These are phyloP conservation scores for Ceratobasidium sp. DNA, from an alignment of 1,284 basidiomycete genomes.

Conservation along the genomic window DNA sequence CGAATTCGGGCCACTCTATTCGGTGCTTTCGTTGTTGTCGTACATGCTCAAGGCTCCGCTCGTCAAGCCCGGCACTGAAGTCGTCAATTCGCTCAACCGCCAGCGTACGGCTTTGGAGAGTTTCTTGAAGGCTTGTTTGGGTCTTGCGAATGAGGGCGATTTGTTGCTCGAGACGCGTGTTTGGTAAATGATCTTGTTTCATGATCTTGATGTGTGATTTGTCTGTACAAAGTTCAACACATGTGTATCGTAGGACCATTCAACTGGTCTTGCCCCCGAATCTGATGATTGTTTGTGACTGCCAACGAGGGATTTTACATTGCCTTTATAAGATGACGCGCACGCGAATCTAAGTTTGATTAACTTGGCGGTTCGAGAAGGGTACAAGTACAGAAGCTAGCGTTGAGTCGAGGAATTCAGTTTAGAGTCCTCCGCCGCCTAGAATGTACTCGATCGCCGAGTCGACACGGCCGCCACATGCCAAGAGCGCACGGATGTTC, in stretches of 20 bases:
- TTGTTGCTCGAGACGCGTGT: conserved; percentile 87
- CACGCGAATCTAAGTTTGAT: not conserved
- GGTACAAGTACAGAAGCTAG: too few species aligned
- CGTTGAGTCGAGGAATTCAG: not conserved
- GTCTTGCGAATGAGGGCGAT: conserved; percentile 85
- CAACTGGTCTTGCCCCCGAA: conserved; percentile 28
- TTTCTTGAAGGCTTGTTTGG: conserved; percentile 93
- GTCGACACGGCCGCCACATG: conserved; percentile 90
- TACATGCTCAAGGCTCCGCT: conserved; percentile 99
- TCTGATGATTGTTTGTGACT: conserved; percentile 15
- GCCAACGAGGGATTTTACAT: too few species aligned
- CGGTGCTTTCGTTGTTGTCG: conserved; percentile 87
- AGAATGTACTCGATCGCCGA: conserved; percentile 92
- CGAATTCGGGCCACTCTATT: conserved; percentile 86
- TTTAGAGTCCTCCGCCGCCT: conserved; percentile 72
- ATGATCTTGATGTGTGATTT: conserved; percentile 10
- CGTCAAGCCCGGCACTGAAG: conserved; percentile 88
- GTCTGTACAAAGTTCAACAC: conserved; percentile 39
- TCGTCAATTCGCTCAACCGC: conserved; percentile 94
- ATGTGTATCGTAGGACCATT: conserved; percentile 23
- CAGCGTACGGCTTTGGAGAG: conserved; percentile 95
- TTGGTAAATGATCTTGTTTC: conserved; percentile 69
- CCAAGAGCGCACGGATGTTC: conserved; percentile 88
- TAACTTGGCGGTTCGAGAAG: not conserved
- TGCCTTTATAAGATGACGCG: too few species aligned